Conservation (phyloP, 257 asterid genomes). For the Knoxia roxburghii region DNA sequence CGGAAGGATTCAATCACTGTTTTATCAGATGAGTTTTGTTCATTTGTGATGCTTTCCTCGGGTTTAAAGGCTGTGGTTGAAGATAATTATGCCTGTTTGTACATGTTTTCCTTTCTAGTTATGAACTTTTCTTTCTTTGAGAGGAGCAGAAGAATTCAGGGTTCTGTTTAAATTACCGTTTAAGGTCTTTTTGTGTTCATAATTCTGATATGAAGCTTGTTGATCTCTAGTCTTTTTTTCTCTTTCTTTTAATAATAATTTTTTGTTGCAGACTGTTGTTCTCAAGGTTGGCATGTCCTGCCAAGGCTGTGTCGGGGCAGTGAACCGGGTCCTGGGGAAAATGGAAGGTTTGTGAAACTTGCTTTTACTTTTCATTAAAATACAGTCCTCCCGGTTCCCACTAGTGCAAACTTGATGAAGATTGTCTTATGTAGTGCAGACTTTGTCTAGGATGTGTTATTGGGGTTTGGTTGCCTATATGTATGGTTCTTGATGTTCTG, state of each 20-base stretch:
- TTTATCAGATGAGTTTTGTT: neutral
- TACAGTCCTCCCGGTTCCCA: neutral
- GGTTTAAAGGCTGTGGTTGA: neutral
- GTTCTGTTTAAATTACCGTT: neutral
- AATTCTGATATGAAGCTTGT: neutral
- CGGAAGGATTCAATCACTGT: neutral
- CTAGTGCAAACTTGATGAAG: neutral
- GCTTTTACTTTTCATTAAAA: neutral
- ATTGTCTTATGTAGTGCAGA: neutral
- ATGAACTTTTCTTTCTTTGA: neutral
- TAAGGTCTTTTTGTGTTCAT: neutral
- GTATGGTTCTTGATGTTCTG: neutral
- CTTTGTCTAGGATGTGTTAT: neutral
- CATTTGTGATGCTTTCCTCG: neutral
- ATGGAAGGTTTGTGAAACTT: conserved; percentile 57
- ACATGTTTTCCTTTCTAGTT: no score
- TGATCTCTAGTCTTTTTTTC: no score
- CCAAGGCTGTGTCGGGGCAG: conserved; percentile 91
- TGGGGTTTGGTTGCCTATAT: neutral
- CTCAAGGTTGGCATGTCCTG: conserved; percentile 94
- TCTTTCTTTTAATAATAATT: neutral
- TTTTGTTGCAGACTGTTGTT: conserved; percentile 68
- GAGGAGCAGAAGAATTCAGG: neutral
- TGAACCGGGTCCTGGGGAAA: conserved; percentile 78
- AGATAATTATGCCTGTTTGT: neutral